These are phyloP conservation scores for Aureobasidium melanogenum DNA, from an alignment of 2,329 filamentous ascomycete species.

Conservation along the genomic window DNA sequence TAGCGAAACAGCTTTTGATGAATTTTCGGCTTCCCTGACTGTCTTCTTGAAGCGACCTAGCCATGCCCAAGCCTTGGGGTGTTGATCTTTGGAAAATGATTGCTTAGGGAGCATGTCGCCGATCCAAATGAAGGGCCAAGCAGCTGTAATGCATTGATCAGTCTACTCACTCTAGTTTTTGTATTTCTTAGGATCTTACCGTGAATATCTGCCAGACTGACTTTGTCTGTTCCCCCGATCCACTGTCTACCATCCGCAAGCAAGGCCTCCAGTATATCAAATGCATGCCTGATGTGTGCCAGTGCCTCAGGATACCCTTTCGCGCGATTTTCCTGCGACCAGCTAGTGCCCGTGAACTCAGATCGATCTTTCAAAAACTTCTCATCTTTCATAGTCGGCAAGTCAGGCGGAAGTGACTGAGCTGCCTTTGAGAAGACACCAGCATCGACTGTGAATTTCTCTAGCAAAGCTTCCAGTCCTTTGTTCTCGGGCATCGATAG, in stretches of 20 bases:
- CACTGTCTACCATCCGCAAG: conserved; percentile 59
- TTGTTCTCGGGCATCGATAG: conserved; percentile 28
- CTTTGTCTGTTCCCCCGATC: conserved; percentile 46
- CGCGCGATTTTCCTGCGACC: conserved; percentile 31
- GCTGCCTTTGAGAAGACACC: conserved; percentile 47
- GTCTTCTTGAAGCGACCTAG: conserved; percentile 50
- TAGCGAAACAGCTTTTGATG: conserved; percentile 34
- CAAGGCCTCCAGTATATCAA: conserved; percentile 53
- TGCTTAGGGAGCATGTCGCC: conserved; percentile 46
- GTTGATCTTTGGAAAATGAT: conserved; percentile 43
- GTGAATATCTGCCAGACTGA: conserved; percentile 59
- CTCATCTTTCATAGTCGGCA: conserved; percentile 47
- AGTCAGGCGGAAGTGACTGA: conserved; percentile 48
- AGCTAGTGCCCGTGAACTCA: conserved; percentile 36
- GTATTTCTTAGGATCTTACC: not conserved
- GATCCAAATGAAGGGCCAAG: conserved; percentile 55
- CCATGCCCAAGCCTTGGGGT: conserved; percentile 56
- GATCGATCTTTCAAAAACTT: conserved; percentile 52
- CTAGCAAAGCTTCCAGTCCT: conserved; percentile 48
- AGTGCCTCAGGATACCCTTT: conserved; percentile 47
- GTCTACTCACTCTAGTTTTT: not conserved
- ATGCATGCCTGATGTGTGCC: conserved; percentile 43
- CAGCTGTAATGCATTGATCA: conserved; percentile 10
- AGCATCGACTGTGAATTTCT: conserved; percentile 47
- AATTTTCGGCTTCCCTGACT: conserved; percentile 35